Conservation (phyloP, 2,329 filamentous ascomycete species). For the Geosmithia morbida region DNA sequence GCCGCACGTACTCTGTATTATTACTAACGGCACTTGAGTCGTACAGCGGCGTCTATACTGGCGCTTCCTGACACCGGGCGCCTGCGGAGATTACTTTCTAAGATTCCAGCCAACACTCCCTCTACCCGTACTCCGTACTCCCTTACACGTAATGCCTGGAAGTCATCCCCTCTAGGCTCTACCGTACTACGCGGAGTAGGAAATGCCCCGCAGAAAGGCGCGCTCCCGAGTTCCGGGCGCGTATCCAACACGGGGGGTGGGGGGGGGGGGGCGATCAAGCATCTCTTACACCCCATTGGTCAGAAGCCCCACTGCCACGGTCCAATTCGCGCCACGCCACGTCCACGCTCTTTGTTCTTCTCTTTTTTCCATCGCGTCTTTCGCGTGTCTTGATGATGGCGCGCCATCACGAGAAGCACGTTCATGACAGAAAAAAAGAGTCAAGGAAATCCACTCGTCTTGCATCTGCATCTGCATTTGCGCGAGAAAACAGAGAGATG, state of each 20-base stretch:
- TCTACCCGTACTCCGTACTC: no score
- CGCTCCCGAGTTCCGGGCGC: not conserved
- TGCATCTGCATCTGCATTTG: not conserved
- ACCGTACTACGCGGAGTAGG: not conserved
- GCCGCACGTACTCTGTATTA: no score
- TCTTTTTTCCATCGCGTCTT: not conserved
- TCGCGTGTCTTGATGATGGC: no score
- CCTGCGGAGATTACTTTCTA: not conserved
- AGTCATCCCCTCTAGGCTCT: no score
- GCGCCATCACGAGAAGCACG: no score
- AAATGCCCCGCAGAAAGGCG: not conserved
- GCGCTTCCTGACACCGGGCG: not conserved
- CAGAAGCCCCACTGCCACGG: not conserved
- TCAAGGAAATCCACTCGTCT: not conserved
- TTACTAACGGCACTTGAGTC: no score
- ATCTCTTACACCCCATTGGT: slow-evolving; percentile 1
- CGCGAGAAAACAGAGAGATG: not conserved
- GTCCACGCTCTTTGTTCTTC: not conserved
- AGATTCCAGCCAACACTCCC: not conserved
- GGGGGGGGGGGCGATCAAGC: not conserved
- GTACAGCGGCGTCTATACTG: not conserved
- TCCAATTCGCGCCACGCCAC: not conserved
- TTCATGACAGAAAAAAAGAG: no score
- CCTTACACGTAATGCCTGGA: no score
- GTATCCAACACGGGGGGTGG: not conserved